Evolutionary conservation across 2,329 filamentous ascomycete species (phyloP), one percentile per base, ranked within the genome.

Genomic region (Cladosporium cucumerinum): DNA sequence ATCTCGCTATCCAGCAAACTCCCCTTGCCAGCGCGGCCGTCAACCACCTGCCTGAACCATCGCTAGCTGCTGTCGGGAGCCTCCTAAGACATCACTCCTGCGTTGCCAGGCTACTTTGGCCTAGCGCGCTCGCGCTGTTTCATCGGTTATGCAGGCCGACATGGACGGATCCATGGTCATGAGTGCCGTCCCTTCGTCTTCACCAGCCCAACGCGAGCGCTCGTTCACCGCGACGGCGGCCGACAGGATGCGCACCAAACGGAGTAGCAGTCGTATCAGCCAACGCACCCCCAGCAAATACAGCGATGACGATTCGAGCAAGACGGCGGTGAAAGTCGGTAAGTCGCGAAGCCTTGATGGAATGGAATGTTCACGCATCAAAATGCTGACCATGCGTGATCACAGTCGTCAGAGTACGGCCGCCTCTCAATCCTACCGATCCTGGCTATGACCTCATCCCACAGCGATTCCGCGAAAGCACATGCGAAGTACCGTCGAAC

Each of bases 381-480:
- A 21, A 36, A 64, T 51, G 59, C 68, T 63, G 70, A 66, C 52
- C 36, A 57, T 52, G 66, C 63, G 62, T 64, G 65, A 67, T 67
- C 70, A 52, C 77, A 98, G 95, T 90, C 77, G 92, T 99, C 72
- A 93, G 95, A 76, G 89, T 98, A 57, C 92, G 95, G 72, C 95
- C 95, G 57, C 89, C 94, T 62, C 84, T 98, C 65, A 88, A 89
- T 71, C 82, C 92, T 6, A 86, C 85, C 70, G 95, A 99, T 77
- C 95, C 95, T 6, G 94, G 93, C 67, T 99, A 86, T 81, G 95
- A 99, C 69, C 86, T 98, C 69, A 95, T 99, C 65, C 95, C 95
- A 16, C 93, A 97, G 78, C 88, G 95, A 73, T 99, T 99, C 75
- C 94, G 97, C 78, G 87, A 90, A 69, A 89, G 93, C 46, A 97